Evolutionary conservation across 331 rosid species (phyloP), one percentile per base, ranked within the genome.

Genomic region (Dryas integrifolia): DNA sequence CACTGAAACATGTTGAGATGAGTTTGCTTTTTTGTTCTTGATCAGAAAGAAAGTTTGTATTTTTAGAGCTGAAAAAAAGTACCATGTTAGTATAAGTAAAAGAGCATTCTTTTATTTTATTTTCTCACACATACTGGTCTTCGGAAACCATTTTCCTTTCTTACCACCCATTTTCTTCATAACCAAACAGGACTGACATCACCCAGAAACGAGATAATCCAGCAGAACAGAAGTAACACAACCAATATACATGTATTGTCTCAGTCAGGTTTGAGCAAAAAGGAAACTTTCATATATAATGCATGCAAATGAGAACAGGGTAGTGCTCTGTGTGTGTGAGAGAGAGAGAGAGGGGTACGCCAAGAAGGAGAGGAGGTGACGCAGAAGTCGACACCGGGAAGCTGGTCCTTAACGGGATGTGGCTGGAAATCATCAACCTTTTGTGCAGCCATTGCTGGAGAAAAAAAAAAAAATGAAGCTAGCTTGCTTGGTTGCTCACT

Each of bases 361-460:
- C 96, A 89, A 43, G 86, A 41, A 14, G 98, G 97, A 46, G 90
- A 75, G 73, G 97, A 91, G 41, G 79, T 73, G 74, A 94, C 73
- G 66, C 98, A 88, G 88, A 71, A 94, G 66, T 86, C 85, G 49
- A 91, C 84, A 30, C 96, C 92, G 14, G 92, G 92, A 82, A 91
- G 96, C 67, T 94, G 98, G 0, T 91, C 98, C 82, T 83, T 89
- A 9, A 88, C 76, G 1, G 97, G 92, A 74, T 88, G 96, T 26
- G 98, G 97, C 12, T 65, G 85, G 45, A 86, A 86, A 26, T 89
- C 97, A 49, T 82, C 92, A 10, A 3, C 59, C 72, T 88, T 89
- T 4, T 47, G 72, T 3, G 86, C 76, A 4, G 81, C 89, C 85
- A 83, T 89, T 58, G 75, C 5, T 60, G 38, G 53, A 16, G 53